Evolutionary conservation across 805 yeast species (phyloP).

Genomic region (Spathaspora boniae): DNA sequence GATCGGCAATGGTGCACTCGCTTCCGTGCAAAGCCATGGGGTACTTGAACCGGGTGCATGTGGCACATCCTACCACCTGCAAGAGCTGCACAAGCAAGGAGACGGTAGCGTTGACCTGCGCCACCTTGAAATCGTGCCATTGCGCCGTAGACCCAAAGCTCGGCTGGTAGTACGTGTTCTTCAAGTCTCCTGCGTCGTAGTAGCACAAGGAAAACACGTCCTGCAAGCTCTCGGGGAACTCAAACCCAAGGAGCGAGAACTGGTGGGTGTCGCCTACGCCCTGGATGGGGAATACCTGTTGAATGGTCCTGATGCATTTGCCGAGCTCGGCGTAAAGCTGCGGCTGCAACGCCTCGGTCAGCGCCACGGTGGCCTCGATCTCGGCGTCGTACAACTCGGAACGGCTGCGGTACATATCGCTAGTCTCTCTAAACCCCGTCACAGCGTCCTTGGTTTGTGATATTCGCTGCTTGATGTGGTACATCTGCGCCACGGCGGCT

Average conservation of each 20-base stretch:
- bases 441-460: slow-evolving; percentile 14
- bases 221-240: slow-evolving; percentile 30
- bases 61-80: slow-evolving; percentile 20
- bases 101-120: slow-evolving; percentile 30
- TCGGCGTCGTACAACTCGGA: slow-evolving; percentile 25
- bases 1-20: slow-evolving; percentile 22
- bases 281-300: slow-evolving; percentile 26
- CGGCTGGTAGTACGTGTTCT: slow-evolving; percentile 7
- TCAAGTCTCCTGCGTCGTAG: slow-evolving; percentile 13
- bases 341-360: slow-evolving; percentile 10
- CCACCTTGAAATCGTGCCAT: slow-evolving; percentile 14
- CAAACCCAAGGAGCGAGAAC: slow-evolving; percentile 30
- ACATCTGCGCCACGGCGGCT: slow-evolving; percentile 17
- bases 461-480: slow-evolving; percentile 19
- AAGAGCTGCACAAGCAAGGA: slow-evolving; percentile 27
- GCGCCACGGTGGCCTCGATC: slow-evolving; percentile 24
- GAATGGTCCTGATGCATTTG: slow-evolving; percentile 14
- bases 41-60: slow-evolving; percentile 25
- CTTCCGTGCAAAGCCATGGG: slow-evolving; percentile 22
- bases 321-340: slow-evolving; percentile 6
- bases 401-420: slow-evolving; percentile 17
- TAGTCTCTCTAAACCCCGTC: slow-evolving; percentile 10
- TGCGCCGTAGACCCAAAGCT: slow-evolving; percentile 8
- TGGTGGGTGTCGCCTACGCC: slow-evolving; percentile 19
- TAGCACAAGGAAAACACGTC: slow-evolving; percentile 30